These are phyloP conservation scores for Eucalyptus tenuipes DNA, from an alignment of 345 rosid species.

Conservation along the genomic window DNA sequence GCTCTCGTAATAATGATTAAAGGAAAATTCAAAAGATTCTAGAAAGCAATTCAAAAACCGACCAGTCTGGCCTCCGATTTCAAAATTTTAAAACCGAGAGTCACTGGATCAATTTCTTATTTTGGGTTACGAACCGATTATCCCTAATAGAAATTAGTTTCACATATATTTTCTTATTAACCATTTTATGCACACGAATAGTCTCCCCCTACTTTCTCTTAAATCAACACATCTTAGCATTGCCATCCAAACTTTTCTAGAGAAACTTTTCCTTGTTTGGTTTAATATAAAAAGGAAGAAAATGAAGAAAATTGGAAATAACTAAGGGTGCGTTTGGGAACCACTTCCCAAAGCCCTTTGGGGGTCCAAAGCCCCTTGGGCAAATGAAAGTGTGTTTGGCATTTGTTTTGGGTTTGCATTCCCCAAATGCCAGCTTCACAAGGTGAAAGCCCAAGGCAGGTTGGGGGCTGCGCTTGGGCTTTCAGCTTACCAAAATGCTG, in stretches of 20 bases:
- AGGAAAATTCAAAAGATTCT: background rate
- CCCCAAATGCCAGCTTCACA: too few species aligned
- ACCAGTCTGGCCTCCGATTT: too few species aligned
- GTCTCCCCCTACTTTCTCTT: background rate
- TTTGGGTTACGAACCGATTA: fast-evolving
- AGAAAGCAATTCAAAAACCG: background rate
- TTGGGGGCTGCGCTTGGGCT: too few species aligned
- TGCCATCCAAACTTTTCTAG: background rate
- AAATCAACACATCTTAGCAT: background rate
- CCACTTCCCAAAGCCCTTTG: too few species aligned
- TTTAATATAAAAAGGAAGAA: background rate
- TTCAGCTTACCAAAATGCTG: too few species aligned
- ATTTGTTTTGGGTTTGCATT: too few species aligned
- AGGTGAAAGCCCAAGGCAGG: too few species aligned
- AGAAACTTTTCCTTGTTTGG: background rate
- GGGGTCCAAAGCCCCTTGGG: too few species aligned
- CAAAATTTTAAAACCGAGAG: background rate
- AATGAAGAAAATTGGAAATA: background rate
- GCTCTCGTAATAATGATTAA: background rate
- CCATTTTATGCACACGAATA: background rate
- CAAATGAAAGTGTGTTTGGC: too few species aligned
- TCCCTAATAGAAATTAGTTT: background rate
- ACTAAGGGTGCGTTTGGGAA: too few species aligned
- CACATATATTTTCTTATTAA: background rate
- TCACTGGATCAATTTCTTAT: fast-evolving